A percentile compares a stretch with the other conserved stretches of the same genome.
Evolutionary conservation across 2,329 filamentous ascomycete genomes (phyloP).

Genomic region (Conoideocrella luteorostrata): DNA sequence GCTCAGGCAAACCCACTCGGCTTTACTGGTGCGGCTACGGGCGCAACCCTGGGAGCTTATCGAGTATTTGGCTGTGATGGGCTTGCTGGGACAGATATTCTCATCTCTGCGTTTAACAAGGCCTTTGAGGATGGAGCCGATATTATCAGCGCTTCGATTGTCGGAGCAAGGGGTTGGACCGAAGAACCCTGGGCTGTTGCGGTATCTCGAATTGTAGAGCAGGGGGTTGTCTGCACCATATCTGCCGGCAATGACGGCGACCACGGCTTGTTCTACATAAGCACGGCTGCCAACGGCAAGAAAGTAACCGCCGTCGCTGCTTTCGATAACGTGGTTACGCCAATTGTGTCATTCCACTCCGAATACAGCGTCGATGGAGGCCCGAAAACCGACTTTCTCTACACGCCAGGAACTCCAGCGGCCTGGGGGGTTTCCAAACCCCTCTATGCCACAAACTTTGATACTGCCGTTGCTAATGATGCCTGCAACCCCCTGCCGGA

Average conservation of each 20-base stretch:
- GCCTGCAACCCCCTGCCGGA: conserved; percentile 30
- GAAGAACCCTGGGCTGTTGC: conserved; percentile 28
- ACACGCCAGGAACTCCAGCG: not conserved
- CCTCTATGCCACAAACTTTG: conserved; percentile 27
- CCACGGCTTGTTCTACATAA: conserved; percentile 33
- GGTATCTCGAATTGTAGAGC: conserved; percentile 34
- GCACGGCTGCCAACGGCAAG: conserved; percentile 32
- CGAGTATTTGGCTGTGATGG: conserved; percentile 29
- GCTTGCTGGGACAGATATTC: conserved; percentile 25
- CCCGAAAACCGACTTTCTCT: not conserved
- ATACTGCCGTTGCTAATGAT: conserved; percentile 24
- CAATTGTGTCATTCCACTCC: conserved; percentile 29
- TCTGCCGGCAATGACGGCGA: conserved; percentile 39
- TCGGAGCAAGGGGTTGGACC: conserved; percentile 23
- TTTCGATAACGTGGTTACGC: conserved; percentile 32
- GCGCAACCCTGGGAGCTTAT: conserved; percentile 32
- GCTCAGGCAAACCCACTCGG: conserved; percentile 29
- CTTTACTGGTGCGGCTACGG: conserved; percentile 33
- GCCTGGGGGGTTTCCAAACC: conserved; percentile 11
- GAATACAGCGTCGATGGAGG: conserved; percentile 26
- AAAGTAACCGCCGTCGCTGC: conserved; percentile 38
- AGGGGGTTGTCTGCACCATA: conserved; percentile 33
- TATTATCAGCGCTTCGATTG: conserved; percentile 31
- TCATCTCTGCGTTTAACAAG: conserved; percentile 31
- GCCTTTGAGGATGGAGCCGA: conserved; percentile 34